phyloP scores from a whole-genome alignment of 768 basidiomycete species.

The Obba rivulosa region DNA sequence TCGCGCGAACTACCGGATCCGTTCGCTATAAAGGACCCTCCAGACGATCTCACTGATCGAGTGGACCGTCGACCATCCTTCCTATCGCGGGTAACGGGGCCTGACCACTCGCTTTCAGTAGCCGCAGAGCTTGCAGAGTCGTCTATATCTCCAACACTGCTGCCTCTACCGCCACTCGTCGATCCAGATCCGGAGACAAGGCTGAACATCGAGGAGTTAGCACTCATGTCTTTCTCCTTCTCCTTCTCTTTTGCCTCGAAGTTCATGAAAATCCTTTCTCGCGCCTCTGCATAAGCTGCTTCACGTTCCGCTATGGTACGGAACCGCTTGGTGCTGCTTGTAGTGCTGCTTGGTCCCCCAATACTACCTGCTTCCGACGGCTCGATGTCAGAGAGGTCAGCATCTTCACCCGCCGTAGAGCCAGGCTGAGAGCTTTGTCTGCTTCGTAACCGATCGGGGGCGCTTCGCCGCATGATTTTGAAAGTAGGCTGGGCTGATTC shows the following conservation, averaged over 20 bases:
- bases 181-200: conserved; percentile 65
- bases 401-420: conserved; percentile 71
- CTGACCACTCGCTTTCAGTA: conserved; percentile 82
- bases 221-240: conserved; percentile 67
- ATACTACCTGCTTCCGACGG: conserved; percentile 78
- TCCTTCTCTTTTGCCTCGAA: conserved; percentile 58
- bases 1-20: conserved; percentile 61
- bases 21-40: conserved; percentile 41
- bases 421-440: conserved; percentile 65
- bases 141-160: conserved; percentile 61
- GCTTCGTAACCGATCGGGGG: conserved; percentile 47
- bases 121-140: conserved; percentile 67
- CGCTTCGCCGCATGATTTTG: conserved; percentile 79
- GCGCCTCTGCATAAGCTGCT: conserved; percentile 85
- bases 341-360: conserved; percentile 63
- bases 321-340: conserved; percentile 54
- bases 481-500: conserved; percentile 67
- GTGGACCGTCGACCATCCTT: conserved; percentile 51
- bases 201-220: conserved; percentile 72
- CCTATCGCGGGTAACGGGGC: conserved; percentile 49
- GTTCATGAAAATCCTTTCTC: conserved; percentile 81
- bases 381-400: conserved; percentile 71
- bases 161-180: conserved; percentile 48
- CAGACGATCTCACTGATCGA: conserved; percentile 52
- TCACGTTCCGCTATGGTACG: conserved; percentile 83